Percentiles rank a stretch among this genome's conserved stretches.
phyloP scores from a whole-genome alignment of 2,329 filamentous ascomycete genomes.

The Torrubiellomyces zombiae region DNA sequence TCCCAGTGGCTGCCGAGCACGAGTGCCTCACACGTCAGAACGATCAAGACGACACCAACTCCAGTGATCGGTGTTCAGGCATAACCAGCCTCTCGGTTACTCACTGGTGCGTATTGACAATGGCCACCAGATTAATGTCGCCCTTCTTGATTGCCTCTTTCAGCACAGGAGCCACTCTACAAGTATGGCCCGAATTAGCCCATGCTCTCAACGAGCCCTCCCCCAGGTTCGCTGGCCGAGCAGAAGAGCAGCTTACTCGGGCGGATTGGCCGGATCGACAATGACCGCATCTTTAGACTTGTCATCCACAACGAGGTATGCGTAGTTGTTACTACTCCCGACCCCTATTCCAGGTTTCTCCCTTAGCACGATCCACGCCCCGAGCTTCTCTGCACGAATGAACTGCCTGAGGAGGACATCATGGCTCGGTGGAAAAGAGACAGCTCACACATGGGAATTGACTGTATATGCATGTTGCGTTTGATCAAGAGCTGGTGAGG shows the following conservation, averaged over 20 bases:
- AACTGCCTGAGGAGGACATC: too few species aligned
- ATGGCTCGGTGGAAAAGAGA: neutral
- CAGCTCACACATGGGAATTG: slow-evolving; percentile 72
- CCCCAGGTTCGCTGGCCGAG: too few species aligned
- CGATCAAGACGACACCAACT: too few species aligned
- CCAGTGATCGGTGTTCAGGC: neutral
- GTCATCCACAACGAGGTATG: slow-evolving; percentile 66
- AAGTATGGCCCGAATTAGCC: slow-evolving; percentile 4
- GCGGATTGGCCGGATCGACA: slow-evolving; percentile 64
- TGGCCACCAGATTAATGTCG: slow-evolving; percentile 67
- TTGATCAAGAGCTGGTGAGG: slow-evolving; percentile 4
- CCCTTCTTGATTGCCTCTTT: slow-evolving; percentile 55
- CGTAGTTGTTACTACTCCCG: slow-evolving; percentile 67
- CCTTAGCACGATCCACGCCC: too few species aligned
- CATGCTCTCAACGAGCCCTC: neutral
- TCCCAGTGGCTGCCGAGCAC: slow-evolving; percentile 63
- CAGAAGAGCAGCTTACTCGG: slow-evolving; percentile 51
- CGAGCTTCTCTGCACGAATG: too few species aligned
- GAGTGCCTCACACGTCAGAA: too few species aligned
- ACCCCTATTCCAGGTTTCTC: slow-evolving; percentile 45
- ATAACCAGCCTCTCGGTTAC: slow-evolving; percentile 12
- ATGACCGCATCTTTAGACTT: slow-evolving; percentile 63
- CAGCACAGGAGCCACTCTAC: slow-evolving; percentile 44
- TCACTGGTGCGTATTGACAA: slow-evolving; percentile 96
- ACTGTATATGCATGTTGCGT: slow-evolving; percentile 61